phyloP scores from a whole-genome alignment of 2,329 filamentous ascomycete genomes.

The Helotiales sp. region DNA sequence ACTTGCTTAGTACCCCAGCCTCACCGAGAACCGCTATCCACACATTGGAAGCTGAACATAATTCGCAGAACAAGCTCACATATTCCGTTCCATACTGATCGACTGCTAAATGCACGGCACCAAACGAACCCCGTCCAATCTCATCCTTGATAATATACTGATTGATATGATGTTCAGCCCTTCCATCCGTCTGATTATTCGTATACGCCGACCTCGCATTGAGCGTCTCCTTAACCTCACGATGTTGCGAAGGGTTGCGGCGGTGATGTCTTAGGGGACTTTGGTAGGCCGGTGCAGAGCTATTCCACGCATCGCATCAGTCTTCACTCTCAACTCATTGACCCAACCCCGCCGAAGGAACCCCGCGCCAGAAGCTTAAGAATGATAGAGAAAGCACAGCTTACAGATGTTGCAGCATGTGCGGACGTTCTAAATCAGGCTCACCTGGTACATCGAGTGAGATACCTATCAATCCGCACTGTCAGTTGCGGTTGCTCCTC shows the following conservation, averaged over 20 bases:
- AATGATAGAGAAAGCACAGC: constrained; percentile 15
- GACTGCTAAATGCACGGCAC: constrained; percentile 85
- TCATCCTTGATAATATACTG: constrained; percentile 94
- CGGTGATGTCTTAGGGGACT: constrained; percentile 70
- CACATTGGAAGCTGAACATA: neutral
- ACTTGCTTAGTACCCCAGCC: neutral
- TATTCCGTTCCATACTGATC: constrained; percentile 94
- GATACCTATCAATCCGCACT: constrained; percentile 30
- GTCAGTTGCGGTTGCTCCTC: neutral
- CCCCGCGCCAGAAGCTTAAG: neutral
- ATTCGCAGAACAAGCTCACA: constrained; percentile 60
- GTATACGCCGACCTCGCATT: constrained; percentile 87
- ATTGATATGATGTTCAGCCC: constrained; percentile 84
- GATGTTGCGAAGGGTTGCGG: constrained; percentile 62
- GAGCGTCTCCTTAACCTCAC: constrained; percentile 82
- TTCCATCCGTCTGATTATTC: constrained; percentile 82
- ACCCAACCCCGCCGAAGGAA: neutral
- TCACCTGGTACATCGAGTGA: constrained; percentile 51
- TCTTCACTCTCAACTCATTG: neutral
- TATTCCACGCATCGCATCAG: constrained; percentile 39
- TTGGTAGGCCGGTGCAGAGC: constrained; percentile 54
- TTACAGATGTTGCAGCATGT: constrained; percentile 42
- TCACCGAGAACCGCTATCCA: neutral
- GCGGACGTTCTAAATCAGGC: constrained; percentile 46
- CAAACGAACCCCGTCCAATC: constrained; percentile 96